Conservation (phyloP, 2,329 filamentous ascomycete species). For the Lecanicillium sp. region DNA sequence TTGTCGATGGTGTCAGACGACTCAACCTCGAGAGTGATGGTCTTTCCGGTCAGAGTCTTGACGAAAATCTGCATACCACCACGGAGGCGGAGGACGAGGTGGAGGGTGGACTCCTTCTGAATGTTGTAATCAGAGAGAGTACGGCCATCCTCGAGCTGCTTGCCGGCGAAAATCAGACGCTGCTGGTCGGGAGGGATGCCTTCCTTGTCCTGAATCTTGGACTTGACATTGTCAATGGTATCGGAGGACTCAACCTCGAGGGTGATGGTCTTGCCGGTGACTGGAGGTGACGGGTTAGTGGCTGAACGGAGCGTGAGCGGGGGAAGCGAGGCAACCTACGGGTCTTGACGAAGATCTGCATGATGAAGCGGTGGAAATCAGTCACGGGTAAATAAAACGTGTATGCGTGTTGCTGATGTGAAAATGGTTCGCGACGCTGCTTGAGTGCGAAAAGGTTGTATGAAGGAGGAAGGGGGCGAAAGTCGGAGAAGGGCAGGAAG, state of each 20-base stretch:
- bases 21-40: slow-evolving; percentile 85
- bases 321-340: slow-evolving; percentile 48
- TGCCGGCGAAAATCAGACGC: slow-evolving; percentile 91
- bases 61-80: slow-evolving; percentile 66
- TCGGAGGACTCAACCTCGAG: slow-evolving; percentile 83
- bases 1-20: slow-evolving; percentile 91
- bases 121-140: slow-evolving; percentile 50
- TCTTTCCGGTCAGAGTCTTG: slow-evolving; percentile 87
- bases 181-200: slow-evolving; percentile 95
- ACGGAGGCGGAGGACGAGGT: slow-evolving; percentile 65
- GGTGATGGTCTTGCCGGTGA: slow-evolving; percentile 59
- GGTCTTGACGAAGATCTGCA: slow-evolving; percentile 99
- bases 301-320: not conserved
- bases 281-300: slow-evolving; percentile 20
- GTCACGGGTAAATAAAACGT: too few species aligned
- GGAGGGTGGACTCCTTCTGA: slow-evolving; percentile 60
- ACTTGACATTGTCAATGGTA: slow-evolving; percentile 95
- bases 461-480: slow-evolving; percentile 8
- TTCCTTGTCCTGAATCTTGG: slow-evolving; percentile 98
- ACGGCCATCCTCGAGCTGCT: slow-evolving; percentile 87
- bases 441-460: slow-evolving; percentile 7
- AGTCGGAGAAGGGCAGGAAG: slow-evolving; percentile 10
- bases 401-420: slow-evolving; percentile 3
- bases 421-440: slow-evolving; percentile 7
- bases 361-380: slow-evolving; percentile 26